These are phyloP conservation scores for Guyanaporus albipodus DNA, from an alignment of 768 basidiomycete genomes.

Conservation along the genomic window DNA sequence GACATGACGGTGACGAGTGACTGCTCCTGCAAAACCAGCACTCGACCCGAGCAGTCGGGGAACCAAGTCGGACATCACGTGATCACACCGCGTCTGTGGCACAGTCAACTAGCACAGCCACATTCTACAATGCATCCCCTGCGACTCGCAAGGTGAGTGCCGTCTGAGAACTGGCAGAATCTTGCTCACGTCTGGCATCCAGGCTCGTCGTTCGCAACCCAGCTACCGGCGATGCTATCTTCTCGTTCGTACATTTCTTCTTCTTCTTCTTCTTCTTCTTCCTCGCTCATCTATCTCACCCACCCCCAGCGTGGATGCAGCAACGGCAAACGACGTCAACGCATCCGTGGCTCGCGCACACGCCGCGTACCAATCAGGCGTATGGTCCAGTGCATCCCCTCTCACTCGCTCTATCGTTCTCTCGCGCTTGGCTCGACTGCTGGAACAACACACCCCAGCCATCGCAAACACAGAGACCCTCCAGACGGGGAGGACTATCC, in stretches of 20 bases:
- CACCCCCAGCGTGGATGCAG: slow-evolving; percentile 47
- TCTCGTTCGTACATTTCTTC: slow-evolving; percentile 52
- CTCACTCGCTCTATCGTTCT: slow-evolving; percentile 62
- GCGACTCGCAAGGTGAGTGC: slow-evolving; percentile 8
- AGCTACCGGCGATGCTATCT: slow-evolving; percentile 58
- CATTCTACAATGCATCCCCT: slow-evolving; percentile 6
- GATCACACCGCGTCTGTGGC: slow-evolving; percentile 27
- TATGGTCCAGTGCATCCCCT: slow-evolving; percentile 65
- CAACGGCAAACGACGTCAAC: slow-evolving; percentile 50
- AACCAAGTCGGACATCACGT: slow-evolving; percentile 12
- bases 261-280: slow-evolving; percentile 45
- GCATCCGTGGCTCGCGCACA: slow-evolving; percentile 54
- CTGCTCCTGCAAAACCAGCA: no score
- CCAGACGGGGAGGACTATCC: slow-evolving; percentile 78
- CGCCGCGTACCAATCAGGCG: slow-evolving; percentile 55
- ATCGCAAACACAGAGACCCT: slow-evolving; percentile 64
- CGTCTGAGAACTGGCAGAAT: no score
- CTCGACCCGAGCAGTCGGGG: neutral
- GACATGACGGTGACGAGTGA: slow-evolving; percentile 33
- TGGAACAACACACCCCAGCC: slow-evolving; percentile 55
- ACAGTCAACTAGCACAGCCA: slow-evolving; percentile 15
- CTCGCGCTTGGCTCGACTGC: slow-evolving; percentile 55
- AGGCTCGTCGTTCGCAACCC: slow-evolving; percentile 57
- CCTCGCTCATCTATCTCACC: slow-evolving; percentile 3
- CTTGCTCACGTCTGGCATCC: no score